These are phyloP conservation scores for Bondarzewia mesenterica DNA, from an alignment of 1,284 basidiomycete genomes.

Conservation along the genomic window DNA sequence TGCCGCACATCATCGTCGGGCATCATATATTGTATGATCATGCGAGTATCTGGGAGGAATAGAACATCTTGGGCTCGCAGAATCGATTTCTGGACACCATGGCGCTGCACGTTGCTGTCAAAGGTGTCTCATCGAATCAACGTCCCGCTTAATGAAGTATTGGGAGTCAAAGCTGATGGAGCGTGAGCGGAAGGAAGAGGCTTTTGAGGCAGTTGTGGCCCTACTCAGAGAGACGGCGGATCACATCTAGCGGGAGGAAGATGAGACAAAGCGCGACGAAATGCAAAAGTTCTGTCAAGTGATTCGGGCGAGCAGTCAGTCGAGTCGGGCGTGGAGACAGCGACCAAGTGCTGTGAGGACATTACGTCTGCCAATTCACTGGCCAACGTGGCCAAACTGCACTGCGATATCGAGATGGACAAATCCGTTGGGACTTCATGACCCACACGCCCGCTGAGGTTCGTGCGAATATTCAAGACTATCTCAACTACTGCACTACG, in stretches of 20 bases:
- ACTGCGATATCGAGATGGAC: conserved; percentile 78
- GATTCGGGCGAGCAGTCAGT: conserved; percentile 29
- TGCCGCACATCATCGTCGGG: conserved; percentile 72
- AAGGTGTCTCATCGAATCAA: conserved; percentile 93
- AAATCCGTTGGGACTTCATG: conserved; percentile 85
- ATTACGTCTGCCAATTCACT: conserved; percentile 90
- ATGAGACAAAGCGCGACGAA: conserved; percentile 24
- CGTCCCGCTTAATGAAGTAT: conserved; percentile 86
- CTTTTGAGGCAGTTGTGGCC: conserved; percentile 43
- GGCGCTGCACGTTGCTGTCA: conserved; percentile 89
- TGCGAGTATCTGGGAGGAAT: conserved; percentile 80
- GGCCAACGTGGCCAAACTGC: conserved; percentile 85
- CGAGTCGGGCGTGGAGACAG: conserved; percentile 29
- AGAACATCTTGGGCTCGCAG: conserved; percentile 58
- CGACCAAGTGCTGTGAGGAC: conserved; percentile 80
- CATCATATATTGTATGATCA: conserved; percentile 97
- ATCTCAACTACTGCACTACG: conserved; percentile 86
- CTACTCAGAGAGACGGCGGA: conserved; percentile 40
- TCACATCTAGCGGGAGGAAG: conserved; percentile 31
- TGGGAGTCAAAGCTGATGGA: conserved; percentile 55
- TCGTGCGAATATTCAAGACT: conserved; percentile 58
- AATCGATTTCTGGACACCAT: conserved; percentile 94
- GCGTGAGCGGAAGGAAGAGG: conserved; percentile 47
- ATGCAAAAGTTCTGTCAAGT: conserved; percentile 22
- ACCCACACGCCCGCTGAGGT: conserved; percentile 58